Evolutionary conservation across 2,329 filamentous ascomycete genomes (phyloP), one percentile per base, ranked within the genome.

Genomic region (Xylariomycetidae sp.): DNA sequence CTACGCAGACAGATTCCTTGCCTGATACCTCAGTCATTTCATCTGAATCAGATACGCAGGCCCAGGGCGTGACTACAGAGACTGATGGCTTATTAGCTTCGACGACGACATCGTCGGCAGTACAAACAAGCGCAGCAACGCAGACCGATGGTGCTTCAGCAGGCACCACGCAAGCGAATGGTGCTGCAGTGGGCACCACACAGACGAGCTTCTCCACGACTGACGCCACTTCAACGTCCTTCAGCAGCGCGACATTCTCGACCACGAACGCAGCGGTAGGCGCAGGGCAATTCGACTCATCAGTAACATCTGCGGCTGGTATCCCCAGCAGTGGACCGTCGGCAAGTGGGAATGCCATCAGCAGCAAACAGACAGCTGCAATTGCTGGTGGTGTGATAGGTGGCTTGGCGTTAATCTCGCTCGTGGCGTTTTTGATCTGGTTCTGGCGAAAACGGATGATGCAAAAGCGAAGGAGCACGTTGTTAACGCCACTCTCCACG

Each of bases 331-430:
- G 29, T 9, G 40, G 40, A 23, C 35, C 44, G 26, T 46, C 42
- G 49, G 46, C 40, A 37, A 53, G 14, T 33, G 52, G 43, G 16
- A 49, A 40, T 31, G 46, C 41, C 15, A 48, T 45, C 31, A 54
- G 48, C 17, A 53, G 50, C 2, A 44, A 52, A 18, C 61, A 56
- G 6, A 64, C 64, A 0, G 54, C 63, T 17, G 64, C 65, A 5
- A 61, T 77, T 26, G 68, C 68, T 1, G 72, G 68, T 8, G 67
- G 71, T 24, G 65, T 74, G 3, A 52, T 74, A 4, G 73, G 72
- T 18, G 65, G 65, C 4, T 49, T 72, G 2, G 63, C 67, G 1
- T 55, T 63, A n/a, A 42, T 70, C 22, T 60, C 61, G 4, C 37
- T 76, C 12, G 44, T 73, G 15, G 63, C 57, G 0, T 61, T 76